phyloP scores from a whole-genome alignment of 495 filamentous ascomycete species.

The Glarea lozoyensis region DNA sequence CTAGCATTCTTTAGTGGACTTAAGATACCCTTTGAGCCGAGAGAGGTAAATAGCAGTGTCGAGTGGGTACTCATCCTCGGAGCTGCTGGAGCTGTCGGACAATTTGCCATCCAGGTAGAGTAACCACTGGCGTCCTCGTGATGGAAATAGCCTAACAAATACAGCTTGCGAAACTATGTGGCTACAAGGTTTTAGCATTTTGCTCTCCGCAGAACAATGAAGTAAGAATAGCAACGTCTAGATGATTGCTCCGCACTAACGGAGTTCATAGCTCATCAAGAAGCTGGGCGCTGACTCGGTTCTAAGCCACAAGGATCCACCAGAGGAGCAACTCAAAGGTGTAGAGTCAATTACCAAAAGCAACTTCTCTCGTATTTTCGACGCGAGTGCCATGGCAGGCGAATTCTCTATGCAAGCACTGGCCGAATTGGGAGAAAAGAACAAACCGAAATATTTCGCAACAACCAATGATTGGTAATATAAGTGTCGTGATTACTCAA shows the following conservation, averaged over 20 bases:
- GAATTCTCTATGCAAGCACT: constrained; percentile 25
- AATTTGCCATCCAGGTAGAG: constrained; percentile 27
- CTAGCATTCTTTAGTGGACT: constrained; percentile 21
- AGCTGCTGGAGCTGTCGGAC: constrained; percentile 33
- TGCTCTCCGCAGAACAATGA: constrained; percentile 27
- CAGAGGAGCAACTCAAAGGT: constrained; percentile 27
- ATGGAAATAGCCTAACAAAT: background rate
- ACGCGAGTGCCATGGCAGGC: constrained; percentile 27
- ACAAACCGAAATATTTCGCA: constrained; percentile 26
- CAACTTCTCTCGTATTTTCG: constrained; percentile 30
- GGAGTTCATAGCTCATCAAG: constrained; percentile 20
- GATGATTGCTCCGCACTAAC: background rate
- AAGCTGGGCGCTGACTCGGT: constrained; percentile 29
- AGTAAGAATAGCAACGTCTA: constrained; percentile 14
- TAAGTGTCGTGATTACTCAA: background rate
- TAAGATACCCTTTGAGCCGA: constrained; percentile 21
- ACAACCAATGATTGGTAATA: constrained; percentile 36
- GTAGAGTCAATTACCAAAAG: constrained; percentile 29
- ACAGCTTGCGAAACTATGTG: constrained; percentile 26
- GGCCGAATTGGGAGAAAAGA: constrained; percentile 6
- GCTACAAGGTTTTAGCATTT: constrained; percentile 34
- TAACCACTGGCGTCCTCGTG: background rate
- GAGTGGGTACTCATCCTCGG: constrained; percentile 37
- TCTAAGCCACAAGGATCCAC: constrained; percentile 27
- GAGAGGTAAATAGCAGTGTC: constrained; percentile 10